Evolutionary conservation across 768 basidiomycete species (phyloP), one percentile per base, ranked within the genome.

Genomic region (Mycena rebaudengoi): DNA sequence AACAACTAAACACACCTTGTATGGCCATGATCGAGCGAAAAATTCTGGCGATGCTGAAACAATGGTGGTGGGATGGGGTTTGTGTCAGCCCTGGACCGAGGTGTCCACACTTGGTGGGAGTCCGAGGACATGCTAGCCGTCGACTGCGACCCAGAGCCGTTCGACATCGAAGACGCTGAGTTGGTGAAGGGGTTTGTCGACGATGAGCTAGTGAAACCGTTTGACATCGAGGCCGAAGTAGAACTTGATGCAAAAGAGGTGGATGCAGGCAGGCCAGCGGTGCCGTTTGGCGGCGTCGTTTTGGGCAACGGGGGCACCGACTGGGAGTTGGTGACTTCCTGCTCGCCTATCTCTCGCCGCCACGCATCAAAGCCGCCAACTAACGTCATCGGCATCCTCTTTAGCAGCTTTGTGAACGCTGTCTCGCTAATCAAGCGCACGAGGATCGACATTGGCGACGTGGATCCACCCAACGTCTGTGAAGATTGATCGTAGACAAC

Each of bases 321-420:
- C 25, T 7, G 73, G 60, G 43, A 76, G 60, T 69, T 74, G 67
- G 52, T 69, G 50, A 82, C 71, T 57, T 77, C 78, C 2, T 74
- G 73, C 18, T 81, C 82, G 1, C 86, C 83, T 48, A 91, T 75
- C 45, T 85, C 84, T 50, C 73, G 79, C 70, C 84, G 87, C 95
- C 96, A 99, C 4, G 89, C 92, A 48, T 89, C 85, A 46, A 94
- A 79, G 1, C 97, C 97, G 4, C 96, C 97, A 5, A 90, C 81
- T 25, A 99, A 85, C 66, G 98, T 76, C 75, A 95, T 87, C 1
- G 97, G 96, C 68, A 87, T 85, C 43, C 91, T 81, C 67, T 87
- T 88, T 20, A 94, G 77, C 60, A 89, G 80, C 73, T 90, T 91
- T 70, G 85, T 78, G 71, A 92, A 94, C 14, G 90, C 90, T 25